Evolutionary conservation across 2,329 filamentous ascomycete genomes (phyloP).

Genomic region (Talaromyces marneffei): DNA sequence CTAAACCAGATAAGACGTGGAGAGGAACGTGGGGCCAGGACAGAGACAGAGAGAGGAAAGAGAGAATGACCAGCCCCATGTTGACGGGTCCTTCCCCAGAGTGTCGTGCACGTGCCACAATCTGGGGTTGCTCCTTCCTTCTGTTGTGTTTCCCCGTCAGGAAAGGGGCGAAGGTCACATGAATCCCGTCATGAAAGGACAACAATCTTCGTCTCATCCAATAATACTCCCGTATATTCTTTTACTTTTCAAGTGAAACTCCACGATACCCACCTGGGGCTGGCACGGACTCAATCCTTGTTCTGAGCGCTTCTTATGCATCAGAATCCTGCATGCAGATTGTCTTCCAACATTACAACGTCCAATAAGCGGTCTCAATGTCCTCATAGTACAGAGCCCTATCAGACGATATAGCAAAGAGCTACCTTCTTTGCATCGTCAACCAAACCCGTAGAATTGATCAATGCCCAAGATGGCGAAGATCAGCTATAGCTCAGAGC

Average conservation of each 20-base stretch:
- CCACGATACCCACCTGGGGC: background rate
- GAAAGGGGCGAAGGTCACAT: background rate
- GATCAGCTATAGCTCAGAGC: background rate
- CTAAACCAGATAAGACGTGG: background rate
- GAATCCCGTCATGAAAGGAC: background rate
- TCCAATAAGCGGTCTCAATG: background rate
- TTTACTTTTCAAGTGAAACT: background rate
- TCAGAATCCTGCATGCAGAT: background rate
- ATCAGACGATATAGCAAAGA: background rate
- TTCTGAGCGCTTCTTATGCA: background rate
- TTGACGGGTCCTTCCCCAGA: conserved; percentile 1
- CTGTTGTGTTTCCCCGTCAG: background rate
- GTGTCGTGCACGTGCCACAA: conserved; percentile 4
- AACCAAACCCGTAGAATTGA: background rate
- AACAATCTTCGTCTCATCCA: background rate
- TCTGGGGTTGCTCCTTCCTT: background rate
- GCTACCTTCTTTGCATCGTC: background rate
- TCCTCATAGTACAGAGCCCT: background rate
- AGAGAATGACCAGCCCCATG: background rate
- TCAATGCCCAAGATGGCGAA: background rate
- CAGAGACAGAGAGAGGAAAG: background rate
- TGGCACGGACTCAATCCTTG: background rate
- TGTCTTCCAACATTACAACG: background rate
- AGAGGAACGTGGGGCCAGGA: conserved; percentile 1
- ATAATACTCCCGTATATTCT: too few species aligned